phyloP scores from a whole-genome alignment of 176 grass and related monocot species.

The Ensete ventricosum region DNA sequence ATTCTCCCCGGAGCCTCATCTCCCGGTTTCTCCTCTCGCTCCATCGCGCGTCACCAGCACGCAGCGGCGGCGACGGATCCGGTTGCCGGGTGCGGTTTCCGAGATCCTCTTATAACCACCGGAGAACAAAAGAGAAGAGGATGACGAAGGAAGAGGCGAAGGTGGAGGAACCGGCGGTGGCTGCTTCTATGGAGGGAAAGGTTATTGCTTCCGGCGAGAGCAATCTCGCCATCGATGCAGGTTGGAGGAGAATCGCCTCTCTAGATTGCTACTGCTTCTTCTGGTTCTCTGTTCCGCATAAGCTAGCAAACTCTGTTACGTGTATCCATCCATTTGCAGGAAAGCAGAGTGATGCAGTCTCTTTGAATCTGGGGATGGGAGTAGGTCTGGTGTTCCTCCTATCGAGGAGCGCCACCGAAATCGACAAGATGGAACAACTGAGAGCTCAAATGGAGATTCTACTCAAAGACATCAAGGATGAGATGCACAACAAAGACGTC shows the following conservation, averaged over 20 bases:
- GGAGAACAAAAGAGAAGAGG: constrained; percentile 3
- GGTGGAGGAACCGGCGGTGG: background rate
- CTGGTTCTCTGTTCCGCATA: no score
- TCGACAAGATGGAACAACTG: constrained; percentile 68
- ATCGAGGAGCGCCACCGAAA: constrained; percentile 53
- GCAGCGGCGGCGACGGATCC: constrained; percentile 1
- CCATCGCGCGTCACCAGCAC: background rate
- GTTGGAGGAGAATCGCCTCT: background rate
- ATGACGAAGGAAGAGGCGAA: constrained; percentile 9
- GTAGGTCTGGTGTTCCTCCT: constrained; percentile 54
- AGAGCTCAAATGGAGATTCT: constrained; percentile 68
- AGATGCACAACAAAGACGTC: constrained; percentile 24
- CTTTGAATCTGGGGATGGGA: constrained; percentile 62
- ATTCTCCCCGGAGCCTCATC: constrained; percentile 8
- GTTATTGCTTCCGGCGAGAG: background rate
- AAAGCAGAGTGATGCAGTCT: constrained; percentile 45
- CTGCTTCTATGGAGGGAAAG: background rate
- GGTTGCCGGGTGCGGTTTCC: constrained; percentile 30
- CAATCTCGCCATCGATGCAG: background rate
- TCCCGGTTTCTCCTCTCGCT: constrained; percentile 3
- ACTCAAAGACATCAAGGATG: constrained; percentile 35
- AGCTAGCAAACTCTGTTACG: background rate
- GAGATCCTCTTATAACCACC: background rate
- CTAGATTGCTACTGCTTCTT: no score
- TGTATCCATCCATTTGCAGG: constrained; percentile 27